Evolutionary conservation across 2,329 filamentous ascomycete species (phyloP).

Genomic region (Epichloe sylvatica): DNA sequence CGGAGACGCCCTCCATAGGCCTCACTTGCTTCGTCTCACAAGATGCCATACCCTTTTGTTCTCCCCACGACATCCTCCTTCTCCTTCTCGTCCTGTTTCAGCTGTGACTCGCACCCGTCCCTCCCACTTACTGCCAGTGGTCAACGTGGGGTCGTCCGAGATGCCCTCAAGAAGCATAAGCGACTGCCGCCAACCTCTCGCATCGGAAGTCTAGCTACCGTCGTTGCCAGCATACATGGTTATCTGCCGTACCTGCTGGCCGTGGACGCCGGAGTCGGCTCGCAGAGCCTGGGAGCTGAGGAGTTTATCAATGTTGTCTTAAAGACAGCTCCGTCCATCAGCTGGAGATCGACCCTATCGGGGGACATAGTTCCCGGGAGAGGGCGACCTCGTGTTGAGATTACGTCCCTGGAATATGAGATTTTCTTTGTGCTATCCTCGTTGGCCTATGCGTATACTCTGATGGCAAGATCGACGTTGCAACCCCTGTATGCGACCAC

Average conservation of each 20-base stretch:
- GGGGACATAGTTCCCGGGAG: conserved; percentile 46
- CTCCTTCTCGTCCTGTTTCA: conserved; percentile 64
- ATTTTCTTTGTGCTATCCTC: conserved; percentile 66
- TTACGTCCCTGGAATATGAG: conserved; percentile 69
- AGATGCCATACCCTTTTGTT: conserved; percentile 80
- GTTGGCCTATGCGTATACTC: conserved; percentile 58
- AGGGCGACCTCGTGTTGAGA: conserved; percentile 51
- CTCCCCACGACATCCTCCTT: conserved; percentile 84
- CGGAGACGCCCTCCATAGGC: background rate
- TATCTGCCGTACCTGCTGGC: conserved; percentile 79
- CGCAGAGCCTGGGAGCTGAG: conserved; percentile 24
- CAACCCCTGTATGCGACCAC: conserved; percentile 58
- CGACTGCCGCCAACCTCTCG: conserved; percentile 61
- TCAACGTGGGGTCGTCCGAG: conserved; percentile 67
- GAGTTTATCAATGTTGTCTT: conserved; percentile 57
- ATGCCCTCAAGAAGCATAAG: conserved; percentile 80
- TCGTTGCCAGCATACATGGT: conserved; percentile 54
- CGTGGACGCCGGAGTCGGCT: conserved; percentile 57
- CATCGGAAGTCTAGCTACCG: conserved; percentile 51
- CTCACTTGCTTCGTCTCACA: conserved; percentile 5
- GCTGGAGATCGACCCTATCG: conserved; percentile 75
- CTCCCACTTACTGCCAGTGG: conserved; percentile 72
- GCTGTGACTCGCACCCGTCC: conserved; percentile 74
- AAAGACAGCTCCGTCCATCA: conserved; percentile 45
- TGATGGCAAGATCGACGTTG: conserved; percentile 58